phyloP scores from a whole-genome alignment of 169 alveolate genomes.

The Cystoisospora suis region DNA sequence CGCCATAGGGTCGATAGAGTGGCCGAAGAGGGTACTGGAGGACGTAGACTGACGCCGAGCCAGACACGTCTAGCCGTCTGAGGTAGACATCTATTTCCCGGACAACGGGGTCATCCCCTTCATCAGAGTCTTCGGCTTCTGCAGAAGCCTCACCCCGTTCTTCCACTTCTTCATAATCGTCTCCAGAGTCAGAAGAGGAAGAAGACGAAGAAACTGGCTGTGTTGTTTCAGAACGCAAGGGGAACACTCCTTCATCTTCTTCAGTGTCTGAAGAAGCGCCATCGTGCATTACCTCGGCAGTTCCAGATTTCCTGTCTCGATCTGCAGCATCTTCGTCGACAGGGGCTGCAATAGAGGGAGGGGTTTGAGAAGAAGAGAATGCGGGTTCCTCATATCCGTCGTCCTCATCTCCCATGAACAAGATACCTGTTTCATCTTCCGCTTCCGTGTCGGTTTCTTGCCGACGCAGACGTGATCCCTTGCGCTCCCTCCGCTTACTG shows the following conservation, averaged over 20 bases:
- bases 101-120: slow-evolving; percentile 55
- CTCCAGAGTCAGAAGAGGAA: neutral
- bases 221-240: too few species aligned
- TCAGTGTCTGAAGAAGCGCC: neutral
- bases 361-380: neutral
- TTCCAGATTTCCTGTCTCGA: neutral
- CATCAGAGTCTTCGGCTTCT: neutral
- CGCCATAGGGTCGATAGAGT: slow-evolving; percentile 55
- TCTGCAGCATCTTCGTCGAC: neutral
- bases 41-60: slow-evolving; percentile 20
- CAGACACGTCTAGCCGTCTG: neutral
- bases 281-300: neutral
- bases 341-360: neutral
- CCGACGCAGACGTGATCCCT: too few species aligned
- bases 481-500: too few species aligned
- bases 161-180: neutral
- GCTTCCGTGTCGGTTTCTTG: too few species aligned
- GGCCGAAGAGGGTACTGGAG: slow-evolving; percentile 58
- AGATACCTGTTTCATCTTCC: too few species aligned
- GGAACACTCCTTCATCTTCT: too few species aligned
- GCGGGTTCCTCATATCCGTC: too few species aligned
- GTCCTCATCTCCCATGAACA: too few species aligned
- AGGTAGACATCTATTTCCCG: slow-evolving; percentile 43
- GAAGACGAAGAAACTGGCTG: too few species aligned
- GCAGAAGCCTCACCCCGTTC: neutral